Evolutionary conservation across 106 monocot genomes (phyloP), one percentile per base, ranked within the genome.

Genomic region (Amphibolis antarctica): DNA sequence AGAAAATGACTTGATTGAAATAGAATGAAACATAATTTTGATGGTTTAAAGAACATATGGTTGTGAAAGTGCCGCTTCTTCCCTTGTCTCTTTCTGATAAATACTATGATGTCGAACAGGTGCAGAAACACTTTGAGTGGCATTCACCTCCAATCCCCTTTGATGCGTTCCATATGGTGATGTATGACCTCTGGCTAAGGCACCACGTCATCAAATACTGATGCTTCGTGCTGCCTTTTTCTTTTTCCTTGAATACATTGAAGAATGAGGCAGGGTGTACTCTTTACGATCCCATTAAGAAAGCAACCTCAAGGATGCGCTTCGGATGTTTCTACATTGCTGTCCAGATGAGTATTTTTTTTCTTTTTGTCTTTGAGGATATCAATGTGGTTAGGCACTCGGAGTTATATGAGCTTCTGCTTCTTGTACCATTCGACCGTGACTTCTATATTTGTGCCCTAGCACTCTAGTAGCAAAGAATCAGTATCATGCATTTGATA

Each of bases 151-250:
- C 94, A 24, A 20, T 84, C 31, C 85, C 72, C 4, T 82, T 78
- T 65, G 94, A 94, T 72, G 89, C 89, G 55, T 94, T 94, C 64
- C 89, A 89, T 77, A 94, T 94, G 94, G 77, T 89, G 48, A 89
- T 94, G 94, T 83, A 89, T 42, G 94, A 89, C 13, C 81, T 89
- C 50, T 89, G 94, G 94, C 47, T 89, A 46, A 74, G 94, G 15
- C 82, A 74, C 69, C 84, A 80, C 63, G 80, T 88, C 27, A 80
- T 88, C 74, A 93, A 80, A 55, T 93, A 93, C 74, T 92, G 55
- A 66, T 58, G 26, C 7, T 27, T 30, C 53, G 21, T 10, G n/a
- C 55, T 42, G 21, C 9, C 22, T 11, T 15, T 59, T 44, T 44
- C 58, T 58, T 28, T 25, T 26, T n/a, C 58, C 27, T 58, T 26